phyloP scores from a whole-genome alignment of 2,329 filamentous ascomycete species.

The Magnaporthiopsis poae region DNA sequence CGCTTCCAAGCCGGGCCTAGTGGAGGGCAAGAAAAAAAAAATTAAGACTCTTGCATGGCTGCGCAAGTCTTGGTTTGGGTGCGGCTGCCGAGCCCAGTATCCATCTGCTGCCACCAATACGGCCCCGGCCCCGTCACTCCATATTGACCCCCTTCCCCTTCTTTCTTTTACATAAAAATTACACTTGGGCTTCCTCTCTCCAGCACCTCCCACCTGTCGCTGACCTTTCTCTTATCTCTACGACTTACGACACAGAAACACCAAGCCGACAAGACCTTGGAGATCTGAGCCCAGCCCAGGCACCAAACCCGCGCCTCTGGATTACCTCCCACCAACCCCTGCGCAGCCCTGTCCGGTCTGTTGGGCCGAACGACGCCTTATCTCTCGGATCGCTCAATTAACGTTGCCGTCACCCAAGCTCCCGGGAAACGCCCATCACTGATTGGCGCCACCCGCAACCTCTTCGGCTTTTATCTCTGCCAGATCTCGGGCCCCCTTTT shows the following conservation, averaged over 20 bases:
- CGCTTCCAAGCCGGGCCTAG: not conserved
- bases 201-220: constrained; percentile 28
- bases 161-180: constrained; percentile 40
- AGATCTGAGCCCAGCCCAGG: not conserved
- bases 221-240: constrained; percentile 28
- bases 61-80: constrained; percentile 1
- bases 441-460: constrained; percentile 27
- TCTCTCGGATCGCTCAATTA: constrained; percentile 19
- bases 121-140: not conserved
- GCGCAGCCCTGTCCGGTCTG: constrained; percentile 8
- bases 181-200: constrained; percentile 26
- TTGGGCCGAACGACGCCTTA: constrained; percentile 21
- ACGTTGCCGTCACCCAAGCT: constrained; percentile 9
- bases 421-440: constrained; percentile 17
- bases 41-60: not conserved
- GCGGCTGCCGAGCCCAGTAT: not conserved
- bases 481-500: not conserved
- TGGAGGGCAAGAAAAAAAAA: not conserved
- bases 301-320: constrained; percentile 16
- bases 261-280: not conserved
- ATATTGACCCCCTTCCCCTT: constrained; percentile 18
- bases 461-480: not conserved
- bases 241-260: constrained; percentile 15
- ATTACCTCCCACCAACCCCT: constrained; percentile 8
- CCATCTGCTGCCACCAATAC: not conserved